Conservation (phyloP, 2,329 filamentous ascomycete genomes). For the Thielaviopsis musarum region DNA sequence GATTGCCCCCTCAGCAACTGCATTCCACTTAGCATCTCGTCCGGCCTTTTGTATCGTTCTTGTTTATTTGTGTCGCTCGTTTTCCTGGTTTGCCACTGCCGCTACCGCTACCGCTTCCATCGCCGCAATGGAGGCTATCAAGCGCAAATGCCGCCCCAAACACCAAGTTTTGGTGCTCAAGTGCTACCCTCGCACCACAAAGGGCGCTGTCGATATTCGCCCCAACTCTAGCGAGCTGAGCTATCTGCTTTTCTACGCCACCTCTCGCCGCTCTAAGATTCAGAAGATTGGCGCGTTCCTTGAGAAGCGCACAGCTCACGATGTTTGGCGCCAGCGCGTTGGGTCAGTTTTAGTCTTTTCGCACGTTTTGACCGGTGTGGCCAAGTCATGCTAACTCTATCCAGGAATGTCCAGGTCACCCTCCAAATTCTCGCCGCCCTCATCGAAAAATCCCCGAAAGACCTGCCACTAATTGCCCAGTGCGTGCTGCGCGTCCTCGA, state of each 20-base stretch:
- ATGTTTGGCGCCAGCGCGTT: conserved; percentile 77
- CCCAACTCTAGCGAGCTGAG: conserved; percentile 94
- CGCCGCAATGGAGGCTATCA: conserved; percentile 41
- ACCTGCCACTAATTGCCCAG: conserved; percentile 73
- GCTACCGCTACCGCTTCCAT: background rate
- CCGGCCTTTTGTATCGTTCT: background rate
- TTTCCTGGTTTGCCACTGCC: background rate
- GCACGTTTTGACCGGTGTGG: background rate
- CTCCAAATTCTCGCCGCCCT: conserved; percentile 81
- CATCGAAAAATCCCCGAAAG: conserved; percentile 82
- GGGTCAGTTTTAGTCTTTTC: conserved; percentile 38
- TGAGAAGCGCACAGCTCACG: conserved; percentile 81
- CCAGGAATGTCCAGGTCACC: conserved; percentile 82
- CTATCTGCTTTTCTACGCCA: conserved; percentile 93
- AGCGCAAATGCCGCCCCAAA: conserved; percentile 67
- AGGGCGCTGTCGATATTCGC: conserved; percentile 81
- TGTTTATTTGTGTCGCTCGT: background rate
- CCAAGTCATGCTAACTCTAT: background rate
- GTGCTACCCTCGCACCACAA: conserved; percentile 86
- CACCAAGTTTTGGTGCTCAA: conserved; percentile 93
- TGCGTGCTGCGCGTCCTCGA: conserved; percentile 74
- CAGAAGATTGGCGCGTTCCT: conserved; percentile 91
- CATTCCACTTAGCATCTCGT: background rate
- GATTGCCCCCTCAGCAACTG: background rate
- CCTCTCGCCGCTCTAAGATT: conserved; percentile 83